Conservation (phyloP, 2,329 filamentous ascomycete genomes). For the Fusarium abutilonis region DNA sequence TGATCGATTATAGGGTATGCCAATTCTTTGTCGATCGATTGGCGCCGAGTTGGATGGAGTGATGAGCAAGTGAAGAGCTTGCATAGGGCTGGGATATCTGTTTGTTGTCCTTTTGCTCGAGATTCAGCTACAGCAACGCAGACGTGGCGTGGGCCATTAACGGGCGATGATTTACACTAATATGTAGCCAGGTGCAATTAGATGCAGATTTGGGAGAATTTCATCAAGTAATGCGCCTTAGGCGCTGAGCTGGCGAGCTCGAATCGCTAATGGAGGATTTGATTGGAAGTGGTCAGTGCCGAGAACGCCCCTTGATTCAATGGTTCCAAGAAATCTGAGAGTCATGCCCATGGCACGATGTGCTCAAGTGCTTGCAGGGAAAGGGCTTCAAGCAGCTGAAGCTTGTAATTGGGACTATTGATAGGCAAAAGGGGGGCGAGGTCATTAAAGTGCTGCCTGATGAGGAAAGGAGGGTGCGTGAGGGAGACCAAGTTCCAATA, state of each 20-base stretch:
- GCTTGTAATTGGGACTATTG: slow-evolving; percentile 35
- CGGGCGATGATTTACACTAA: slow-evolving; percentile 31
- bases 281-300: slow-evolving; percentile 14
- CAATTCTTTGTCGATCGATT: slow-evolving; percentile 1
- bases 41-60: slow-evolving; percentile 3
- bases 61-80: slow-evolving; percentile 5
- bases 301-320: slow-evolving; percentile 19
- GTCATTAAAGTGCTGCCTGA: slow-evolving; percentile 34
- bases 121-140: slow-evolving; percentile 30
- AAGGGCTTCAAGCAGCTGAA: slow-evolving; percentile 14
- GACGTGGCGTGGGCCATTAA: slow-evolving; percentile 25
- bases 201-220: background rate
- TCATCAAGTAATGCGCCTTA: slow-evolving; percentile 13
- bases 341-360: slow-evolving; percentile 23
- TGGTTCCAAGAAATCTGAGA: slow-evolving; percentile 23
- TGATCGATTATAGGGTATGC: background rate
- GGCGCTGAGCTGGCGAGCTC: slow-evolving; percentile 12
- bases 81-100: slow-evolving; percentile 14
- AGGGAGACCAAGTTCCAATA: slow-evolving; percentile 28
- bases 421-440: slow-evolving; percentile 20
- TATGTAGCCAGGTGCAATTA: slow-evolving; percentile 7
- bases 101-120: slow-evolving; percentile 19
- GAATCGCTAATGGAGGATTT: slow-evolving; percentile 1
- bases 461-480: slow-evolving; percentile 22
- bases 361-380: slow-evolving; percentile 25